Evolutionary conservation across 116 monocot species (phyloP).

Genomic region (Phalaenopsis hybrid): DNA sequence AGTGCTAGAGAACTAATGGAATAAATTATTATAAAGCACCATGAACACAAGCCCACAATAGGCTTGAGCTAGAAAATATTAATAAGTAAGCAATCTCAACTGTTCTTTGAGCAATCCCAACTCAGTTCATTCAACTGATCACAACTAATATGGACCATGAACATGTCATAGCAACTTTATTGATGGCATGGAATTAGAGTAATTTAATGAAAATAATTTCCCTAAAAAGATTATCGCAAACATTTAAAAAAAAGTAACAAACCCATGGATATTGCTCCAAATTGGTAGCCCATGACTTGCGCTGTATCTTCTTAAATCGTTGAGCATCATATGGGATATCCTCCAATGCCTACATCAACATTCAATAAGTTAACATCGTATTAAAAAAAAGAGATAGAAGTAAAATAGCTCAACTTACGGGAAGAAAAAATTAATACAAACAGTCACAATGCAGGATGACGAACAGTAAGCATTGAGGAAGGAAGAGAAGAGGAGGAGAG

Average conservation of each 20-base stretch:
- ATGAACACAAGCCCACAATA: not conserved
- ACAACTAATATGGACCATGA: not conserved
- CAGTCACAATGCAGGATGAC: not conserved
- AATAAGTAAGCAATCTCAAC: not conserved
- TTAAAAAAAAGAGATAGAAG: not conserved
- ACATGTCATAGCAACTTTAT: not conserved
- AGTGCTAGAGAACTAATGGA: not conserved
- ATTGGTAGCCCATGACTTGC: slow-evolving; percentile 43
- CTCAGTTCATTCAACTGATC: not conserved
- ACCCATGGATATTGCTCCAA: slow-evolving; percentile 70
- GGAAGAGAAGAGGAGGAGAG: too few species aligned
- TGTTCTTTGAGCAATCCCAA: not conserved
- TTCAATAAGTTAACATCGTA: slow-evolving; percentile 5
- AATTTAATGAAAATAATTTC: not conserved
- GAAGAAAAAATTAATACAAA: too few species aligned
- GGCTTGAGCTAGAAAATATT: not conserved
- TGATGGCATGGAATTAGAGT: not conserved
- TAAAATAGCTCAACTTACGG: not conserved
- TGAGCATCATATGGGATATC: slow-evolving; percentile 40
- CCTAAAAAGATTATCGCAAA: slow-evolving; percentile 1
- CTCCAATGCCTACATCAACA: slow-evolving; percentile 54
- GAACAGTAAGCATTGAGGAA: not conserved
- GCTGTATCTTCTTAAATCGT: slow-evolving; percentile 69
- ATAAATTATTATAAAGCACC: not conserved
- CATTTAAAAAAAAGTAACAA: slow-evolving; percentile 22